These are phyloP conservation scores for Elongisporangium anandrum DNA, from an alignment of 352 stramenopile genomes.

Conservation along the genomic window DNA sequence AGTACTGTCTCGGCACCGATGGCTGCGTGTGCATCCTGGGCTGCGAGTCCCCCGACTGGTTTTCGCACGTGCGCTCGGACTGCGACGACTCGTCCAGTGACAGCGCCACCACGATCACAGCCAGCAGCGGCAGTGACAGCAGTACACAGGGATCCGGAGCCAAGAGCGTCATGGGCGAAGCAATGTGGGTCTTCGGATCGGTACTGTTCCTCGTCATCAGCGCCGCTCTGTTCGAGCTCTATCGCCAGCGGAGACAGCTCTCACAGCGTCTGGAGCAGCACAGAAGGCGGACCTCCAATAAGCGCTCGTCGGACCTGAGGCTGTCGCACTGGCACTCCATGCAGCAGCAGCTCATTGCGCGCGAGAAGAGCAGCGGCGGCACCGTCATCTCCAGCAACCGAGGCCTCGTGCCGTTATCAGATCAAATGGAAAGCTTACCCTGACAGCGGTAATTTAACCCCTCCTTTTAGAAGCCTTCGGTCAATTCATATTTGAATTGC, in stretches of 20 bases:
- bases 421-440: not conserved
- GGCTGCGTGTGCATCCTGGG: conserved; percentile 51
- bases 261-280: not conserved
- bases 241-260: conserved; percentile 10
- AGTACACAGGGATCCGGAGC: not conserved
- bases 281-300: not conserved
- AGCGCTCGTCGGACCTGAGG: conserved; percentile 7
- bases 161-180: not conserved
- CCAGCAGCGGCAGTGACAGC: not conserved
- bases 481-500: not conserved
- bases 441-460: not conserved
- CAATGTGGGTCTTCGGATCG: conserved; percentile 3
- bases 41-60: conserved; percentile 31
- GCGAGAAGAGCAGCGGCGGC: conserved; percentile 13
- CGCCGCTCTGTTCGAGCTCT: conserved; percentile 5
- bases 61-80: conserved; percentile 8
- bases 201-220: conserved; percentile 12
- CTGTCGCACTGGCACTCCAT: conserved; percentile 26
- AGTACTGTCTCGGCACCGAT: conserved; percentile 32
- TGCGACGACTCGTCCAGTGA: conserved; percentile 14
- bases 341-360: conserved; percentile 28
- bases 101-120: not conserved
- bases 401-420: not conserved
- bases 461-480: not conserved
- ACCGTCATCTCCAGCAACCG: not conserved